Percentiles rank a stretch among this genome's conserved stretches.
phyloP scores from a whole-genome alignment of 1,284 basidiomycete genomes.

The Rhodotorula sp. region DNA sequence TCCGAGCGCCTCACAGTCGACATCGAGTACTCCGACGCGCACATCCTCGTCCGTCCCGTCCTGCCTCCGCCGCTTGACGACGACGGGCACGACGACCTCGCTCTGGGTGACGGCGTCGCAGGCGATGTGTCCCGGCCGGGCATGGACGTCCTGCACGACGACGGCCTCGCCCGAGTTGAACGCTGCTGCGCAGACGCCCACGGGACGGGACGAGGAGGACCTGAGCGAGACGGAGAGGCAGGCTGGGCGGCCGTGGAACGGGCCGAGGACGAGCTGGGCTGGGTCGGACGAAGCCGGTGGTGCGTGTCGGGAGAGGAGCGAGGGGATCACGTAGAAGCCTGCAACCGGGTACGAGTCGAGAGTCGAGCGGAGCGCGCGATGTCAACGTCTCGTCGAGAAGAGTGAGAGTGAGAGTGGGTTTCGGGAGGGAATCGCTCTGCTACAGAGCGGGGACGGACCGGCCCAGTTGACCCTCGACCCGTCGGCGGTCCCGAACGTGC shows the following conservation, averaged over 20 bases:
- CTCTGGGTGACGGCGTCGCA: conserved; percentile 49
- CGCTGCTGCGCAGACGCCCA: conserved; percentile 50
- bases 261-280: conserved; percentile 48
- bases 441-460: conserved; percentile 14
- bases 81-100: conserved; percentile 50
- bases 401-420: no score
- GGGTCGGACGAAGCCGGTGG: conserved; percentile 2
- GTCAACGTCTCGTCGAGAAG: not conserved
- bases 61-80: conserved; percentile 26
- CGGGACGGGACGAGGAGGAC: conserved; percentile 28
- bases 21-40: conserved; percentile 50
- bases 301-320: conserved; percentile 41
- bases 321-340: conserved; percentile 51
- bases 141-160: conserved; percentile 47
- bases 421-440: no score
- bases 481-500: conserved; percentile 16
- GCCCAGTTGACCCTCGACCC: conserved; percentile 37
- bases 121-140: conserved; percentile 50
- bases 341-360: not conserved
- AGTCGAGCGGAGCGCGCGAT: not conserved
- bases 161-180: conserved; percentile 45
- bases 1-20: conserved; percentile 48
- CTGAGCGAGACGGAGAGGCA: conserved; percentile 47
- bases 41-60: conserved; percentile 39
- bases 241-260: conserved; percentile 51